A percentile compares a stretch with the other conserved stretches of the same genome.
Evolutionary conservation across 2,329 filamentous ascomycete species (phyloP).

Genomic region (Oidium heveae): DNA sequence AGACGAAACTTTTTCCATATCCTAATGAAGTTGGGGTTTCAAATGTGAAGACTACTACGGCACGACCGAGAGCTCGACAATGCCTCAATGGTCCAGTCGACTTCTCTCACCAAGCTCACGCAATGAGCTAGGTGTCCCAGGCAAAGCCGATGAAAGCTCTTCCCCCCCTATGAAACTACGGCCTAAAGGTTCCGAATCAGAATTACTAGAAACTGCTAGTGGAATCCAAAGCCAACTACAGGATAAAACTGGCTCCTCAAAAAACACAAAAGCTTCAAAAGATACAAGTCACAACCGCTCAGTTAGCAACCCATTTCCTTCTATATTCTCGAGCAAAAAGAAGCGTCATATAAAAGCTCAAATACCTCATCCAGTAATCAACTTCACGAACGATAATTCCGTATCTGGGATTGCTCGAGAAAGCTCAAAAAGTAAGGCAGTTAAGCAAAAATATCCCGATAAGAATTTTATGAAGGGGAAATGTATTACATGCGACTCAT

Average conservation of each 20-base stretch:
- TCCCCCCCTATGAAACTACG: slow-evolving; percentile 6
- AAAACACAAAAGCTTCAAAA: background rate
- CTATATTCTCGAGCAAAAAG: slow-evolving; percentile 38
- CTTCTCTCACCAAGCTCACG: slow-evolving; percentile 10
- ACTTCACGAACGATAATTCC: too few species aligned
- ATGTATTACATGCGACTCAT: slow-evolving; percentile 69
- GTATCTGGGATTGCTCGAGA: background rate
- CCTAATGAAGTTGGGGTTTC: too few species aligned
- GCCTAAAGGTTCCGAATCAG: slow-evolving; percentile 11
- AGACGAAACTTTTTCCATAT: too few species aligned
- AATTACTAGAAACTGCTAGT: slow-evolving; percentile 12
- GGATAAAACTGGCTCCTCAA: slow-evolving; percentile 3
- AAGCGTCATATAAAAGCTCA: slow-evolving; percentile 18
- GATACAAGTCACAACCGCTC: slow-evolving; percentile 20
- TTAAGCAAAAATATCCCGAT: slow-evolving; percentile 16
- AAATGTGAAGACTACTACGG: too few species aligned
- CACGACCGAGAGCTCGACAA: slow-evolving; percentile 7
- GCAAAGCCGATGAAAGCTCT: slow-evolving; percentile 2
- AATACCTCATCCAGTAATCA: too few species aligned
- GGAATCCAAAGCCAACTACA: slow-evolving; percentile 11
- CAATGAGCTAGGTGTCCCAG: slow-evolving; percentile 5
- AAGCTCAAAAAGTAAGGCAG: slow-evolving; percentile 9
- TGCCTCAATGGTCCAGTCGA: slow-evolving; percentile 13
- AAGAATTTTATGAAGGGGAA: slow-evolving; percentile 42
- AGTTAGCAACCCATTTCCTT: slow-evolving; percentile 58